Percentiles rank a stretch among this genome's conserved stretches.
Evolutionary conservation across 257 asterid species (phyloP).

Genomic region (Rubia yunnanensis): DNA sequence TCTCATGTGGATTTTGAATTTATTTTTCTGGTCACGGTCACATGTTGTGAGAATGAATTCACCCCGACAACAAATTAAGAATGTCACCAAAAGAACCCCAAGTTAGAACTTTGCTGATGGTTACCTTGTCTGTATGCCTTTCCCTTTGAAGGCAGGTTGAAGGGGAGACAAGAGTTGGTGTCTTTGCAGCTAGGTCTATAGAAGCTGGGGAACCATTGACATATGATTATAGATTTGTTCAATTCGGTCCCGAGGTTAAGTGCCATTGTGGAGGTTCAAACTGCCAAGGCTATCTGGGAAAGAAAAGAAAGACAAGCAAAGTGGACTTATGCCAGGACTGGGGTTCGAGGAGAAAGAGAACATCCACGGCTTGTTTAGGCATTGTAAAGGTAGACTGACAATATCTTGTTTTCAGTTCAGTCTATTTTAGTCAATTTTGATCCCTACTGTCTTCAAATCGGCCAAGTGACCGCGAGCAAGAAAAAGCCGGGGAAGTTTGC

Average conservation of each 20-base stretch:
- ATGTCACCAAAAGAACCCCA: background rate
- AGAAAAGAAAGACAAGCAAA: conserved; percentile 37
- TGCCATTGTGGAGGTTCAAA: conserved; percentile 78
- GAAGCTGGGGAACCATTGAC: conserved; percentile 81
- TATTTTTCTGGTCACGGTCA: background rate
- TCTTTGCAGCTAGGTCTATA: conserved; percentile 69
- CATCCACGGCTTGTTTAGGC: conserved; percentile 32
- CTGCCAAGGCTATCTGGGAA: conserved; percentile 79
- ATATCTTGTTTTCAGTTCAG: conserved; percentile 9
- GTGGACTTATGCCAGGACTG: conserved; percentile 59
- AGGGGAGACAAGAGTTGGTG: conserved; percentile 82
- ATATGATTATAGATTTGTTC: conserved; percentile 85
- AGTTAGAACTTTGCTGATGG: background rate
- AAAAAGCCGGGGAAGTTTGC: background rate
- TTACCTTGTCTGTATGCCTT: background rate
- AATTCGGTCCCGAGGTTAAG: conserved; percentile 73
- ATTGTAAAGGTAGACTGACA: conserved; percentile 14
- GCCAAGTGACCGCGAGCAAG: background rate
- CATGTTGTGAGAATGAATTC: background rate
- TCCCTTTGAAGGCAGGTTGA: conserved; percentile 70
- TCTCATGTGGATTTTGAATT: background rate
- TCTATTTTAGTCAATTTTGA: background rate
- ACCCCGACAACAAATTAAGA: no score
- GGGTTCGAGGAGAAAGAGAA: conserved; percentile 70
- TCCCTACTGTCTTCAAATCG: background rate